These are phyloP conservation scores for Lentinula guzmanii DNA, from an alignment of 768 basidiomycete genomes.

Conservation along the genomic window DNA sequence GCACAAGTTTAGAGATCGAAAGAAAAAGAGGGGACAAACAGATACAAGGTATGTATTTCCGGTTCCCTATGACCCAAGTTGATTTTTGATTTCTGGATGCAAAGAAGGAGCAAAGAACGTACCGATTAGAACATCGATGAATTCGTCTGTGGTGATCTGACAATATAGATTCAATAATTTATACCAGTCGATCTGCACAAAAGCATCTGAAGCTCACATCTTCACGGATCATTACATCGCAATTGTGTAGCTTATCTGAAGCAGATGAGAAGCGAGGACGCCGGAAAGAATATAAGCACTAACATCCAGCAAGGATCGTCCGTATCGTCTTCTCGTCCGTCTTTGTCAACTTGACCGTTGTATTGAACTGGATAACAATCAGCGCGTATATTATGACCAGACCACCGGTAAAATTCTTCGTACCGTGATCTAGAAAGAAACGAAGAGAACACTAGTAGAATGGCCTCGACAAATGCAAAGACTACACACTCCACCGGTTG, in stretches of 20 bases:
- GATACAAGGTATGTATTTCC: constrained; percentile 93
- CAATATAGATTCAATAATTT: constrained; percentile 3
- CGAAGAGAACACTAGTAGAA: neutral
- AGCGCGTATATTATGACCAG: no score
- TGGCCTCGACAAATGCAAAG: neutral
- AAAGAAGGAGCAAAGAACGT: constrained; percentile 7
- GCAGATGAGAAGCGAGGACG: neutral
- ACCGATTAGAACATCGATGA: constrained; percentile 98
- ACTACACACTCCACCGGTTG: constrained; percentile 78
- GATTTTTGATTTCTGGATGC: neutral
- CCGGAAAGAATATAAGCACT: constrained; percentile 16
- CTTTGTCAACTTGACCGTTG: constrained; percentile 88
- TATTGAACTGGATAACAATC: constrained; percentile 52
- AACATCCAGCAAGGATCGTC: constrained; percentile 86
- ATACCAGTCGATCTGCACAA: neutral
- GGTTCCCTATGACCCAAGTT: constrained; percentile 50
- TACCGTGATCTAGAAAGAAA: constrained; percentile 60
- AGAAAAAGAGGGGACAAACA: constrained; percentile 40
- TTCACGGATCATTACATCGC: constrained; percentile 98
- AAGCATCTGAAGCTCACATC: constrained; percentile 53
- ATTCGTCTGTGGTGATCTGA: constrained; percentile 92
- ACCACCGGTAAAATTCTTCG: constrained; percentile 9
- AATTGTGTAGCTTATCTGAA: constrained; percentile 84
- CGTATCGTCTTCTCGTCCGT: constrained; percentile 95
- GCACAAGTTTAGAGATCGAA: neutral